Base-by-base conservation (phyloP, 1,284 basidiomycete species). In the Mycena citricolor region DNA sequence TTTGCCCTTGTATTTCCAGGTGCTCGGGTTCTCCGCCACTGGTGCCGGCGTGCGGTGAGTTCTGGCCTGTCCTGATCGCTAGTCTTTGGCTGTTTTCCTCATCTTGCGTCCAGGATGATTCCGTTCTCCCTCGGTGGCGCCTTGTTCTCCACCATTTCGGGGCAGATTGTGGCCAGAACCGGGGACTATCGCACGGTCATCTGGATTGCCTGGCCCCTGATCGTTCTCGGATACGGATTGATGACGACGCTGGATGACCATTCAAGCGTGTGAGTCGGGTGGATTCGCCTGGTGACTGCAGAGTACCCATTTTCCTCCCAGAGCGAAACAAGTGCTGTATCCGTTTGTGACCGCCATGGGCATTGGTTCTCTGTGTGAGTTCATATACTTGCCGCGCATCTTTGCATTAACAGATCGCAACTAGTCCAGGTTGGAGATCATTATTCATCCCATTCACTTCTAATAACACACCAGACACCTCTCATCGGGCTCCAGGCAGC, bases 1-100 rank as follows among this genome's bases (percentile, higher is more conserved):
- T 54, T 71, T 90, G 10, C 86, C 89, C 0, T 63, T 90, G 1
- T 92, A 86, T 61, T 92, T 77, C 67, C 90, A 91, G 66, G 76
- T 83, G 1, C 73, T 90, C 4, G 90, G 90, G 2, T 72, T 85
- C 0, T 84, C 83, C 5, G 85, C 90, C 1, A 86, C 86, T 0
- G 72, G 73, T 53, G 78, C 88, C 17, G 90, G 90, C 49, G 76
- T 92, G 8, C 70, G 74, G 80, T 84, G 56, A 56, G 72, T 30
- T 42, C 32, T 28, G 13, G 2, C 14, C 51, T 12, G 36, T 45
- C 23, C 12, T 31, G 21, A 1, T 13, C 19, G 0, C 29, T 29
- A n/a, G 32, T 30, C 29, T 7, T 16, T 13, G 29, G 4, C 29
- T n/a, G 17, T 22, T 39, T 42, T 11, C 51, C 22, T 8, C n/a